Conservation (phyloP, 2,329 filamentous ascomycete genomes). For the Ascochyta koolunga region DNA sequence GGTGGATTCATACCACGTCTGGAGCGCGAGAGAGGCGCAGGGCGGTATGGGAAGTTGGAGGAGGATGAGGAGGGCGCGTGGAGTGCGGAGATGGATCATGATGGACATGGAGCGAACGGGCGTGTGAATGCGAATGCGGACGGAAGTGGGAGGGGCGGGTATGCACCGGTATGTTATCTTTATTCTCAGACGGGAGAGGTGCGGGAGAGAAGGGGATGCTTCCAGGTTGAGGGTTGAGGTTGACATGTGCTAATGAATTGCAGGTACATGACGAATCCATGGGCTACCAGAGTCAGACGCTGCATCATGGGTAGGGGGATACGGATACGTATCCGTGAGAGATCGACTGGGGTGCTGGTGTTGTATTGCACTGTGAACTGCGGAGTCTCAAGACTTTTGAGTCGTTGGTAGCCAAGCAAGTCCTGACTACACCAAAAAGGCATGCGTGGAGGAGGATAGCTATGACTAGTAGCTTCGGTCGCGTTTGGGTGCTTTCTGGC, state of each 20-base stretch:
- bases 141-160: neutral
- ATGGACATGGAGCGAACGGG: too few relatives aligned
- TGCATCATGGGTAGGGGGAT: neutral
- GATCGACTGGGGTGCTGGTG: neutral
- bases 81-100: slow-evolving; percentile 9
- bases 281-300: slow-evolving; percentile 14
- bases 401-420: too few relatives aligned
- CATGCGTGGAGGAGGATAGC: too few relatives aligned
- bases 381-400: too few relatives aligned
- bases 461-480: too few relatives aligned
- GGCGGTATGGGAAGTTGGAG: slow-evolving; percentile 9
- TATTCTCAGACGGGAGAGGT: neutral
- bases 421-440: too few relatives aligned
- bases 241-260: neutral
- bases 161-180: slow-evolving; percentile 4
- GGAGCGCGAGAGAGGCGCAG: neutral
- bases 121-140: too few relatives aligned
- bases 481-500: too few relatives aligned
- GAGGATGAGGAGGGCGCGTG: slow-evolving; percentile 14
- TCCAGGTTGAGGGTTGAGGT: too few relatives aligned
- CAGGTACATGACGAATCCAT: slow-evolving; percentile 13
- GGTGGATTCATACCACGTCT: neutral
- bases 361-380: neutral
- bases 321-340: slow-evolving; percentile 6
- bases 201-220: too few relatives aligned